Conservation (phyloP, 2,329 filamentous ascomycete genomes). For the Fusarium equiseti region DNA sequence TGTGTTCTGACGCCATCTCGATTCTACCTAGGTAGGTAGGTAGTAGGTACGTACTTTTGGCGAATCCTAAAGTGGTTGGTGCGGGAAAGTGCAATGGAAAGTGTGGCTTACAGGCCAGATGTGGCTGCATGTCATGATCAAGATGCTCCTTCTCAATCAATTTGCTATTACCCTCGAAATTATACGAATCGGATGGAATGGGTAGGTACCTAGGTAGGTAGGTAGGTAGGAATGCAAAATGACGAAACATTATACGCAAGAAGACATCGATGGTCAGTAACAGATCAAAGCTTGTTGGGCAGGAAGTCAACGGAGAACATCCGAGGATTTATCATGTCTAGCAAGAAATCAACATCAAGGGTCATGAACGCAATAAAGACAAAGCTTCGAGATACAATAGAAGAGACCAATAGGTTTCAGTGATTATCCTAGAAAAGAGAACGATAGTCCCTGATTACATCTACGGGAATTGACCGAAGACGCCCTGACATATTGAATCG, state of each 20-base stretch:
- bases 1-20: constrained; percentile 40
- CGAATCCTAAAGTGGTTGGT: not conserved
- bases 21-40: not conserved
- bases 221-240: not conserved
- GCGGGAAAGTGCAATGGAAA: constrained; percentile 6
- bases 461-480: constrained; percentile 43
- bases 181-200: not conserved
- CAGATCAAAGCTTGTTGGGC: not conserved
- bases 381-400: constrained; percentile 1
- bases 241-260: not conserved
- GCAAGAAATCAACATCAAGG: not conserved
- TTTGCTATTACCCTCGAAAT: not conserved
- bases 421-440: not conserved
- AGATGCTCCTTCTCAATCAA: not conserved
- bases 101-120: constrained; percentile 35
- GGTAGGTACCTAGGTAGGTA: not conserved
- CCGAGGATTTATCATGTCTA: constrained; percentile 22
- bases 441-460: constrained; percentile 2
- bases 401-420: not conserved
- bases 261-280: not conserved
- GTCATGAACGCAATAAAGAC: not conserved
- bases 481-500: constrained; percentile 18
- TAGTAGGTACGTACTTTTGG: constrained; percentile 9
- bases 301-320: constrained; percentile 27
- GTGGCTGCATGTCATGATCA: constrained; percentile 36